A percentile compares a stretch with the other conserved stretches of the same genome.
Evolutionary conservation across 129 eudicot genomes (phyloP).

Genomic region (Dittrichia graveolens): DNA sequence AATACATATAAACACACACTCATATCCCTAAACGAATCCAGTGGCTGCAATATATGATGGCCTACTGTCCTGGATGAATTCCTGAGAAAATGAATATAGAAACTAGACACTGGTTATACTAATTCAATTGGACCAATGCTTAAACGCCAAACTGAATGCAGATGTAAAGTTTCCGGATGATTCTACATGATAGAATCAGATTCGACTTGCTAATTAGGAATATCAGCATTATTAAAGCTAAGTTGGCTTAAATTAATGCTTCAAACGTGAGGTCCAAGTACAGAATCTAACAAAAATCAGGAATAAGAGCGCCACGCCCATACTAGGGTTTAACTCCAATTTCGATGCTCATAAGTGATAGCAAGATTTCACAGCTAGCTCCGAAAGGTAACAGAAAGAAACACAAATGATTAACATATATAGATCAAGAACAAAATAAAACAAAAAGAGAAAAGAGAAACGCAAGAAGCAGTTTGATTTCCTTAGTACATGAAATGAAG

Average conservation of each 20-base stretch:
- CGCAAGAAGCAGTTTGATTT: background rate
- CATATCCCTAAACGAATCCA: background rate
- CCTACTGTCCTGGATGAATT: background rate
- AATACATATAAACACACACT: background rate
- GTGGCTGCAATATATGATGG: background rate
- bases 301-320: background rate
- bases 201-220: background rate
- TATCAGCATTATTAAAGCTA: background rate
- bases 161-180: background rate
- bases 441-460: background rate
- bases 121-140: background rate
- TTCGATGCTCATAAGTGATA: background rate
- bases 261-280: background rate
- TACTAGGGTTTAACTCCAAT: slow-evolving; percentile 15
- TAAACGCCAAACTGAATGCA: background rate
- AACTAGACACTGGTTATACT: slow-evolving; percentile 10
- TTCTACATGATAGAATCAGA: background rate
- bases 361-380: background rate
- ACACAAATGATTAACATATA: background rate
- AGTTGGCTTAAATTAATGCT: background rate
- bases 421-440: background rate
- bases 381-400: background rate
- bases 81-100: background rate
- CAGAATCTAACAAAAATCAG: background rate
- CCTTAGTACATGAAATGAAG: background rate